Evolutionary conservation across 2,329 filamentous ascomycete genomes (phyloP), one percentile per base, ranked within the genome.

Genomic region (Diaporthe citriasiana): DNA sequence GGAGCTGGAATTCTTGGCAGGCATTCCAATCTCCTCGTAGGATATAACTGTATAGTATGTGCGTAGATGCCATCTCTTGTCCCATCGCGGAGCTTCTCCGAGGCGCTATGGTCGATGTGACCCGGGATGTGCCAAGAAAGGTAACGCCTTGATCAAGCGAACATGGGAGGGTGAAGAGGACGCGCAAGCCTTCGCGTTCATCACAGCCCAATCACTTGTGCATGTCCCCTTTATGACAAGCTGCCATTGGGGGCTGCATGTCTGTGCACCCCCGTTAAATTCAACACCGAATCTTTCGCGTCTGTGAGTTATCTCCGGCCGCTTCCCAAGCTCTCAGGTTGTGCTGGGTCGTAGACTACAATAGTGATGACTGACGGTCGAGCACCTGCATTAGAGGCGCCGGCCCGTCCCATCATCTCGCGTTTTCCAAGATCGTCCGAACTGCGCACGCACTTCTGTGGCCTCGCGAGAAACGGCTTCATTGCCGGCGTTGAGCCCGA

Each of bases 121-220:
- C 22, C 63, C 47, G 63, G 9, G 33, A 15, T 15, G 33, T 53
- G 63, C 47, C 63, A 50, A 68, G 47, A 68, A 38, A 25, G 63
- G 63, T 27, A 17, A 53, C 45, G 45, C 22, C 15, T 68, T 68
- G 19, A 13, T 38, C 17, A 68, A 68, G 33, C n/a, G 63, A 40
- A 33, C 47, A 53, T 40, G 30, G 47, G 63, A 53, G 47, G 33
- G 3, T 25, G 13, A 53, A 27, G 47, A 40, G 45, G 47, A 38
- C 63, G 47, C 63, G 63, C 47, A 51, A 68, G 45, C 63, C n/a
- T 30, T 68, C n/a, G 12, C 45, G 45, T 51, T 13, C 15, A n/a
- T 66, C 63, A 66, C 63, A 66, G 45, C n/a, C 63, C 63, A 66
- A 66, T 66, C 63, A 66, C 63, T 22, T n/a, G 63, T 51, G 47